Percentiles rank a stretch among this genome's conserved stretches.
phyloP scores from a whole-genome alignment of 371 early-diverging fungal species.

The Batkoa obscura region DNA sequence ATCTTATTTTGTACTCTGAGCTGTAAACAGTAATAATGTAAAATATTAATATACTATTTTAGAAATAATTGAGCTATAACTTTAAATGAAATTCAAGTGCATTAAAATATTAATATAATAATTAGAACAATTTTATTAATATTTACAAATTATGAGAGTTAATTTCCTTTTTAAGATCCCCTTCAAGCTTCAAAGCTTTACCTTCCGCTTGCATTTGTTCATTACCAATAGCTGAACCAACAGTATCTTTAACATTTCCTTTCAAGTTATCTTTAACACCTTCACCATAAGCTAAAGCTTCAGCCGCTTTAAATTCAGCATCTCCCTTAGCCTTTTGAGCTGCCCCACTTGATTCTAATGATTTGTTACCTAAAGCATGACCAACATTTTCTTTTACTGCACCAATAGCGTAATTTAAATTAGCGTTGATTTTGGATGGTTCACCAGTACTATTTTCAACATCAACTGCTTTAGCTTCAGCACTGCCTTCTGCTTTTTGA shows the following conservation, averaged over 20 bases:
- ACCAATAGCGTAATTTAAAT: constrained; percentile 12
- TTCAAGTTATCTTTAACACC: constrained; percentile 13
- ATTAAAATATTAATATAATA: too few species aligned
- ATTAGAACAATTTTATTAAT: too few species aligned
- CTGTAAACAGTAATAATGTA: too few species aligned
- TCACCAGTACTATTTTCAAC: too few species aligned
- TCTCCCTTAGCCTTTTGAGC: constrained; percentile 12
- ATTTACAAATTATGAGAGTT: too few species aligned
- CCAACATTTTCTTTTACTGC: constrained; percentile 14
- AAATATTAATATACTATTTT: too few species aligned
- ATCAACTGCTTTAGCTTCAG: background rate
- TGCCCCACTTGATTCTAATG: constrained; percentile 10
- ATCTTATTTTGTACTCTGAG: too few species aligned
- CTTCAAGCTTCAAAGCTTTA: constrained; percentile 15
- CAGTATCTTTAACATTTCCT: constrained; percentile 19
- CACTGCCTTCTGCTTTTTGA: background rate
- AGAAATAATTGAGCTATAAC: too few species aligned
- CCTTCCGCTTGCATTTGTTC: constrained; percentile 18
- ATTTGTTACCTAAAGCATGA: constrained; percentile 9
- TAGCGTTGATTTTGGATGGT: constrained; percentile 5
- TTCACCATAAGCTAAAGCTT: constrained; percentile 8
- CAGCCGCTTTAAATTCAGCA: constrained; percentile 10
- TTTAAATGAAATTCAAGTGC: too few species aligned
- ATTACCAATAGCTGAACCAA: constrained; percentile 19
- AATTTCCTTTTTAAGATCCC: constrained; percentile 13